phyloP scores from a whole-genome alignment of 192 early-diverging fungal genomes.

The Neocallimastix lanati region DNA sequence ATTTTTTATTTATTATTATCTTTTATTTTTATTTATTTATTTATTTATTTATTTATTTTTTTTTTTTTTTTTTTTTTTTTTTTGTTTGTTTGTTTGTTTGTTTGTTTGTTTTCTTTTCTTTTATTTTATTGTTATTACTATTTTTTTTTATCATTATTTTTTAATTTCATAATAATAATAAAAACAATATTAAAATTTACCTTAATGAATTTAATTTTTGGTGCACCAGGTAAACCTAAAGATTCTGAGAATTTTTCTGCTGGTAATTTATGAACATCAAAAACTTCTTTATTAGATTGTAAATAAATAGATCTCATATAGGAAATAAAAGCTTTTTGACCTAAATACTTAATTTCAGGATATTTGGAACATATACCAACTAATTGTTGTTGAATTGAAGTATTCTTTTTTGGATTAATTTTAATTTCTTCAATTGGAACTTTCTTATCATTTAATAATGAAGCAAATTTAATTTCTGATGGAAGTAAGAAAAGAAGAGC shows the following conservation, averaged over 20 bases:
- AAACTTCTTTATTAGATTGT: conserved; percentile 78
- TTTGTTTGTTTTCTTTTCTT: too few relatives aligned
- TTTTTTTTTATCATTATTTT: too few relatives aligned
- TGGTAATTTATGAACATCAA: conserved; percentile 72
- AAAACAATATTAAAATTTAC: too few relatives aligned
- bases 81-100: too few relatives aligned
- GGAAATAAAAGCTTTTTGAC: conserved; percentile 86
- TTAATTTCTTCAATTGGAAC: conserved; percentile 82
- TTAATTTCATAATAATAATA: too few relatives aligned
- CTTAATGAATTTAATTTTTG: conserved; percentile 84
- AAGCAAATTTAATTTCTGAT: conserved; percentile 69
- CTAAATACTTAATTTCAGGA: conserved; percentile 90
- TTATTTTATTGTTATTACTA: too few relatives aligned
- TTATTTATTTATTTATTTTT: too few relatives aligned
- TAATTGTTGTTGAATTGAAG: conserved; percentile 61
- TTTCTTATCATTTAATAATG: conserved; percentile 46
- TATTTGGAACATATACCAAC: conserved; percentile 82
- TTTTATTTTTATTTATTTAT: too few relatives aligned
- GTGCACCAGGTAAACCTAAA: conserved; percentile 84
- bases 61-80: too few relatives aligned
- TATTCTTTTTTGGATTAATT: conserved; percentile 63
- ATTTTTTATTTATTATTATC: too few relatives aligned
- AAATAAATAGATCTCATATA: conserved; percentile 86
- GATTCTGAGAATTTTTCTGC: conserved; percentile 71
- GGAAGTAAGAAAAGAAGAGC: conserved; percentile 76